Percentiles rank a stretch among this genome's conserved stretches.
Evolutionary conservation across 192 early-diverging fungal genomes (phyloP).

Genomic region (Jimgerdemannia flammicorona): DNA sequence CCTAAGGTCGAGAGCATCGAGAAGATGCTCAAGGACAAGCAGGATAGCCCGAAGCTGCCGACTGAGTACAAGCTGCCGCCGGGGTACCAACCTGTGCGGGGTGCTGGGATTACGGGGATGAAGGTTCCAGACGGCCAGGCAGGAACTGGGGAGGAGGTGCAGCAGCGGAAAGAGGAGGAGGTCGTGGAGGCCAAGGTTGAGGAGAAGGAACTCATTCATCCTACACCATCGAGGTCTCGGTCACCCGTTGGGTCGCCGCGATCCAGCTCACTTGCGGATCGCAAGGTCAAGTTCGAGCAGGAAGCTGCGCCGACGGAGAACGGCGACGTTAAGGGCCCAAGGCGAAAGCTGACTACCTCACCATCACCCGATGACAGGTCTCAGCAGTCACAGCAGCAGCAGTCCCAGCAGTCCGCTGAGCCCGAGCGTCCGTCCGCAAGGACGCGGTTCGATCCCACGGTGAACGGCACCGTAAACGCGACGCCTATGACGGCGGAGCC

Average conservation of each 20-base stretch:
- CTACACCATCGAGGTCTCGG: not conserved
- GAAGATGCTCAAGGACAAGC: not conserved
- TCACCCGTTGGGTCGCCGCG: not conserved
- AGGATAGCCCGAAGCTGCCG: not conserved
- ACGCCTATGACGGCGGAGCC: not conserved
- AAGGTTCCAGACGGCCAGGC: not conserved
- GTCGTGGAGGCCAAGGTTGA: not conserved
- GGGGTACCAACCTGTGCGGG: not conserved
- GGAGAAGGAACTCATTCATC: not conserved
- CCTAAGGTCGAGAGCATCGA: not conserved
- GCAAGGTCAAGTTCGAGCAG: not conserved
- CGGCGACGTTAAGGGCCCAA: not conserved
- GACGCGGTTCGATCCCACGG: not conserved
- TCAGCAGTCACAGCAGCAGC: no score
- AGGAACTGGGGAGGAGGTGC: not conserved
- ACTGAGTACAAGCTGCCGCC: not conserved
- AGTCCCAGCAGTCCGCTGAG: not conserved
- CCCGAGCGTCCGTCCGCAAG: not conserved
- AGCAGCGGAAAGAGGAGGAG: not conserved
- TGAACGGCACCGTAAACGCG: not conserved
- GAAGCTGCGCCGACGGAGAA: not conserved
- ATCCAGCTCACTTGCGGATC: not conserved
- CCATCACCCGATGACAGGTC: not conserved
- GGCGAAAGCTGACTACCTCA: not conserved
- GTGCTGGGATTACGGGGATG: not conserved